Evolutionary conservation across 768 basidiomycete species (phyloP), one percentile per base, ranked within the genome.

Genomic region (Suillus sp.): DNA sequence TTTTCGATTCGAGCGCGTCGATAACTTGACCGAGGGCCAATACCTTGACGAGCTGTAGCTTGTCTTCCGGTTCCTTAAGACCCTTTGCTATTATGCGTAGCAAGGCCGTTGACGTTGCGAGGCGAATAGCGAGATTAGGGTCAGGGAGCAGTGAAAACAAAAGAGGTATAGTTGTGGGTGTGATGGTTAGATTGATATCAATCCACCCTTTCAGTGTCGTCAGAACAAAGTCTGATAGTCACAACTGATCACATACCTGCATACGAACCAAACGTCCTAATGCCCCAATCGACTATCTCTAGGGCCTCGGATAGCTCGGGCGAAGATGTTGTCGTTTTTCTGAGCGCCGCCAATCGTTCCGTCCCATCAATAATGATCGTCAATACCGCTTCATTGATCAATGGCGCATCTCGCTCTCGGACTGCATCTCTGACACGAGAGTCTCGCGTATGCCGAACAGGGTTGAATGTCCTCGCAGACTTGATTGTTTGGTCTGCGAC

Each of bases 401-500:
- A 79, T 0, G 85, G 84, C 4, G 96, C 96, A 73, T 99, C 97
- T 58, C 90, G 83, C 68, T 94, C 92, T 64, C 97, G 84, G 35
- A 99, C 91, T 22, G 89, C 89, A 74, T 99, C 96, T 53, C 97
- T 81, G 55, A 99, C 89, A 55, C 87, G 86, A 22, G 80, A 87
- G 78, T 99, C 97, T 61, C 95, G 86, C 51, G 83, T 80, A 71
- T 94, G 89, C 55, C 97, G 85, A 56, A 81, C 85, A 9, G 82
- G 78, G 60, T 81, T 87, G 72, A 85, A 95, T 48, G 86, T 74
- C 58, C 96, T 83, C 16, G 95, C 96, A 57, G 92, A 84, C 77
- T 96, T 95, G 70, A 99, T 87, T 65, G 94, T 86, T 70, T 93
- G 91, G 78, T 99, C 97, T 57, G 94, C 94, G n/a, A 99, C 92